A percentile compares a stretch with the other conserved stretches of the same genome.
phyloP scores from a whole-genome alignment of 768 basidiomycete species.

The Hygrocybe punicea region DNA sequence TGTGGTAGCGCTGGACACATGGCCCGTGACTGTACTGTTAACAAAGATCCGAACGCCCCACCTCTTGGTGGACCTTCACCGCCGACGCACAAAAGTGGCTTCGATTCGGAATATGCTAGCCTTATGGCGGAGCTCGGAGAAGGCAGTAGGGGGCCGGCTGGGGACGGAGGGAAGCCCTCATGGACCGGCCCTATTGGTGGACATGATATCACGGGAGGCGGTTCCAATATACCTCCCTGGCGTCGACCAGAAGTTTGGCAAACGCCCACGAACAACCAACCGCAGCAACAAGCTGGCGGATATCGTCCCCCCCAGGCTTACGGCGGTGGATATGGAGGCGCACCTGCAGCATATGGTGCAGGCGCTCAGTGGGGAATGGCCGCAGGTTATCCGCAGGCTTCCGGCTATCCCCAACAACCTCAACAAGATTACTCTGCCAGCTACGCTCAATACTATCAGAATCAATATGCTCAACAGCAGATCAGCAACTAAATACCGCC shows the following conservation, averaged over 20 bases:
- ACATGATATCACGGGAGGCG: constrained; percentile 69
- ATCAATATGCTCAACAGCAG: constrained; percentile 80
- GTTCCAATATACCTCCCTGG: constrained; percentile 85
- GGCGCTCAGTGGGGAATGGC: constrained; percentile 37
- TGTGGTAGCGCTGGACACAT: constrained; percentile 99
- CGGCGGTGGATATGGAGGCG: constrained; percentile 44
- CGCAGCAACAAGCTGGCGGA: constrained; percentile 44
- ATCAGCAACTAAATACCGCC: constrained; percentile 25
- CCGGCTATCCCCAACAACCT: constrained; percentile 45
- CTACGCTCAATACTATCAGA: constrained; percentile 86
- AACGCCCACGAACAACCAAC: constrained; percentile 47
- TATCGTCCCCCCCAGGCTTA: constrained; percentile 71
- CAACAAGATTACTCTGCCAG: constrained; percentile 68
- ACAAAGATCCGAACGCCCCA: constrained; percentile 78
- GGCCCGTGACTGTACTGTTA: constrained; percentile 96
- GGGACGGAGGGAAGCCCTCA: constrained; percentile 51
- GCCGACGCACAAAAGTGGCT: constrained; percentile 65
- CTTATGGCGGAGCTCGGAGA: constrained; percentile 99
- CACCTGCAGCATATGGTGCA: constrained; percentile 43
- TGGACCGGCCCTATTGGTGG: constrained; percentile 51
- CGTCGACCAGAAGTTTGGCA: constrained; percentile 88
- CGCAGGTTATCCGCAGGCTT: constrained; percentile 46
- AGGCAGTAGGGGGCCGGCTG: constrained; percentile 51
- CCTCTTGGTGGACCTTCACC: constrained; percentile 45
- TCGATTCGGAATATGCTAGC: constrained; percentile 96